These are phyloP conservation scores for Pseudogymnoascus sp. DNA, from an alignment of 2,329 filamentous ascomycete genomes.

Conservation along the genomic window DNA sequence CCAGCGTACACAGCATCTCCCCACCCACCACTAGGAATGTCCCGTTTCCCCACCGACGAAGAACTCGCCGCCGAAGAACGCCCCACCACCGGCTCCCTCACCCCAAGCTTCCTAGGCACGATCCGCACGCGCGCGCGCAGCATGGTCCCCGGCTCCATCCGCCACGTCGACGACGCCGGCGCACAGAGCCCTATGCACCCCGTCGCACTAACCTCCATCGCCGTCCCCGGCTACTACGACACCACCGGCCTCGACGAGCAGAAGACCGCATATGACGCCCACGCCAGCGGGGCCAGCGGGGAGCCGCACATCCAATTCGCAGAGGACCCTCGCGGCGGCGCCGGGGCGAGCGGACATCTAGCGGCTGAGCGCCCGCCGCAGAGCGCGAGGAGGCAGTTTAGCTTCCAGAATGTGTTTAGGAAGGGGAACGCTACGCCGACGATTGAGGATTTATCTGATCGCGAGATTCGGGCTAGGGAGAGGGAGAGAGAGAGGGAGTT, in stretches of 20 bases:
- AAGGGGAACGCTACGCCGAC: conserved; percentile 14
- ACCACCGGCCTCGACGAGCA: conserved; percentile 33
- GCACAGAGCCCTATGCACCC: conserved; percentile 51
- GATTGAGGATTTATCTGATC: not conserved
- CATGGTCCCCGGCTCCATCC: conserved; percentile 20
- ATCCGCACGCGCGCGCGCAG: conserved; percentile 40
- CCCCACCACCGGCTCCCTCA: conserved; percentile 39
- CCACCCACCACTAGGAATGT: conserved; percentile 83
- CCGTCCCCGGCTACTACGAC: conserved; percentile 38
- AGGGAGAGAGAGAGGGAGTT: conserved; percentile 11
- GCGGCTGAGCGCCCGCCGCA: conserved; percentile 48
- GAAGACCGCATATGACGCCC: conserved; percentile 43
- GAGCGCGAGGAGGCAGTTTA: conserved; percentile 70
- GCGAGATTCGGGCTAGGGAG: conserved; percentile 5
- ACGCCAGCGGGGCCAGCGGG: conserved; percentile 31
- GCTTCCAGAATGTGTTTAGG: conserved; percentile 76
- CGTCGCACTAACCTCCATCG: conserved; percentile 54
- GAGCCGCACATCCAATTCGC: conserved; percentile 42
- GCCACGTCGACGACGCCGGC: conserved; percentile 27
- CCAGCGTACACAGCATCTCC: conserved; percentile 19
- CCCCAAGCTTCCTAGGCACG: conserved; percentile 51
- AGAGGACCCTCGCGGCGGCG: conserved; percentile 19
- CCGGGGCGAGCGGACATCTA: conserved; percentile 9
- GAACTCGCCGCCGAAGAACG: conserved; percentile 40
- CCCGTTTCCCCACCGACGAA: conserved; percentile 64